Evolutionary conservation across 2,329 filamentous ascomycete species (phyloP).

Genomic region (Trichophyton mentagrophytes): DNA sequence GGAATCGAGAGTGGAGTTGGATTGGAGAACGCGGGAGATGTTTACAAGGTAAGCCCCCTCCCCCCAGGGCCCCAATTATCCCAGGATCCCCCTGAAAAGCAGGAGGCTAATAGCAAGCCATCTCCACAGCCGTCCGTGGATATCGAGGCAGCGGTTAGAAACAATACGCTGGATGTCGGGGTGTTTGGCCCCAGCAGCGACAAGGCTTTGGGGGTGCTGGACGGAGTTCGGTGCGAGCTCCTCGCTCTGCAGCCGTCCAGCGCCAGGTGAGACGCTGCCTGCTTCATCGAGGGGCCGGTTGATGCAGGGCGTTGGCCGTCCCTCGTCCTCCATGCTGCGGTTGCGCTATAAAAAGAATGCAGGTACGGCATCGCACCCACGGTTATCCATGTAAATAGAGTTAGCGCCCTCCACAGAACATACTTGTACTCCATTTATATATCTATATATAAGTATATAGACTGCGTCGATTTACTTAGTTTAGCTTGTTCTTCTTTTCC

Average conservation of each 20-base stretch:
- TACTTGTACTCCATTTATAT: background rate
- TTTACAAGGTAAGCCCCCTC: slow-evolving; percentile 15
- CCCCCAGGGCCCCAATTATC: background rate
- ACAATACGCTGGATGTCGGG: slow-evolving; percentile 40
- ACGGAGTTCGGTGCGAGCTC: slow-evolving; percentile 14
- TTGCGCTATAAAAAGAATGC: background rate
- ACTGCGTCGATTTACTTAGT: too few species aligned
- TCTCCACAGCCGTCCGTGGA: slow-evolving; percentile 39
- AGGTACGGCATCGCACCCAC: background rate
- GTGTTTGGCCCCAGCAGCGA: slow-evolving; percentile 36
- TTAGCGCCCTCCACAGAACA: background rate
- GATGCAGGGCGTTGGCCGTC: background rate
- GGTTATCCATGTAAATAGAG: background rate
- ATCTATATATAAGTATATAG: background rate
- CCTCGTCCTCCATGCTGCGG: background rate
- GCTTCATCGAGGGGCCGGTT: background rate
- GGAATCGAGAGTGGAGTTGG: background rate
- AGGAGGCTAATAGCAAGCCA: slow-evolving; percentile 12
- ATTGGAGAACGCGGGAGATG: slow-evolving; percentile 4
- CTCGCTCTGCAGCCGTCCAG: background rate
- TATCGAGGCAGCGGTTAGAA: slow-evolving; percentile 40
- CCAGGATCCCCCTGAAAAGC: background rate
- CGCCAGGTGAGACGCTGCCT: background rate
- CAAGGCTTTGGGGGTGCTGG: slow-evolving; percentile 11
- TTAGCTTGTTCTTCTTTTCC: too few species aligned